Conservation (phyloP, 2,329 filamentous ascomycete species). For the Aspergillus fumigatus region DNA sequence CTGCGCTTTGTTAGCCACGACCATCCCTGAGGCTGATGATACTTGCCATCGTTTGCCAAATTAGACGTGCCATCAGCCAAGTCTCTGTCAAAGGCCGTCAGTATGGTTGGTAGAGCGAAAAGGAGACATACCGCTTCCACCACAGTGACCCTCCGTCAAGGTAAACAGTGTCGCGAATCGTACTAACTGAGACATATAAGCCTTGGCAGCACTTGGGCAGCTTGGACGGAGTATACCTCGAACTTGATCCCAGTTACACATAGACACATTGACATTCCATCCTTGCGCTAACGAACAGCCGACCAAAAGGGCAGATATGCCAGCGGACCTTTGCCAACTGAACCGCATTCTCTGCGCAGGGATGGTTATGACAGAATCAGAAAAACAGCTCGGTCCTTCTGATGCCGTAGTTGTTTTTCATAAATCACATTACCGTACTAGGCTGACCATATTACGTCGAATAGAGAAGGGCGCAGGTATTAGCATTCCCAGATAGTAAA, state of each 20-base stretch:
- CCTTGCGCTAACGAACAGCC: constrained; percentile 31
- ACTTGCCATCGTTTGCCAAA: constrained; percentile 42
- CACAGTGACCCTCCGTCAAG: constrained; percentile 58
- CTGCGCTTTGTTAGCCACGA: constrained; percentile 30
- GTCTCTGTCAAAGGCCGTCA: constrained; percentile 22
- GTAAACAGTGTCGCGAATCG: constrained; percentile 60
- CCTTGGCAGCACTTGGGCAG: neutral
- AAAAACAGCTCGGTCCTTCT: neutral
- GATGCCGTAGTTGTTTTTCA: neutral
- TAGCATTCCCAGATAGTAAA: no score
- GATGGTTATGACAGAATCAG: neutral
- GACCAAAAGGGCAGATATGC: constrained; percentile 12
- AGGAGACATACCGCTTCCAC: constrained; percentile 44
- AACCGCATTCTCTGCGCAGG: neutral
- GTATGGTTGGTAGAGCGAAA: neutral
- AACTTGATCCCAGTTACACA: constrained; percentile 54
- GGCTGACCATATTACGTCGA: neutral
- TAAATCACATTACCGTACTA: neutral
- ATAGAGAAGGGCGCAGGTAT: neutral
- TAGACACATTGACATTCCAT: constrained; percentile 53
- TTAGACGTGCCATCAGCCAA: constrained; percentile 42
- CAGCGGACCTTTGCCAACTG: neutral
- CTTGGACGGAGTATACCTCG: constrained; percentile 25
- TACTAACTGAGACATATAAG: constrained; percentile 43
- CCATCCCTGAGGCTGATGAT: constrained; percentile 1